Base-by-base conservation (phyloP, 345 rosid species). In the Angophora floribunda region DNA sequence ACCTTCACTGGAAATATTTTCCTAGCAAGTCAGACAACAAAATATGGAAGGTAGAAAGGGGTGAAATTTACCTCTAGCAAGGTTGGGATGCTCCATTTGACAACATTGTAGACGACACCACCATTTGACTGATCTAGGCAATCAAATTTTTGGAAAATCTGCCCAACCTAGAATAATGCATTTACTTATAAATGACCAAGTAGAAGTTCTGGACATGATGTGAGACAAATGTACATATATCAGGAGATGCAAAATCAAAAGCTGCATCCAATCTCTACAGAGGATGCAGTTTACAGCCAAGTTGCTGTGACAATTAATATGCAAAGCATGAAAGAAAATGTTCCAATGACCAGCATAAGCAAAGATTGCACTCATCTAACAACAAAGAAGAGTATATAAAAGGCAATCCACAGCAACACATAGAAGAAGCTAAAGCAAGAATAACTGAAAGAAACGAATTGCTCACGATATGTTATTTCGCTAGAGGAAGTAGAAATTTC, bases 61-160 rank as follows among this genome's bases (percentile, higher is more conserved):
- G 26, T 36, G 47, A 36, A 70, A 70, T 52, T 88, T 85, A 97
- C 98, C 98, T 96, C 99, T 61, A 96, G 91, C 92, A 97, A 92
- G 80, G 93, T 89, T 12, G 98, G 95, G 87, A 96, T 86, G 92
- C 99, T 96, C 99, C 99, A 96, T 89, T 88, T 94, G 79, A 97
- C 98, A 92, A 95, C 96, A 88, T 97, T 97, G 82, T 93, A 91
- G 87, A 97, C 88, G 32, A 94, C 90, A 89, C 99, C 99, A 86
- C 97, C 94, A 79, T 90, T 90, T 22, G 94, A 89, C 88, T 89
- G 92, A 91, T 93, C 95, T 88, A 85, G 89, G 88, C 97, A 96
- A 85, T 94, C 95, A 87, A 97, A 96, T 89, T 96, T 96, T 93
- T 95, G 97, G 75, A 91, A 97, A 87, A 97, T 92, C 93, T 95